Percentiles rank a stretch among this genome's conserved stretches.
Evolutionary conservation across 805 yeast genomes (phyloP).

Genomic region (Suhomyces xylopsoci): DNA sequence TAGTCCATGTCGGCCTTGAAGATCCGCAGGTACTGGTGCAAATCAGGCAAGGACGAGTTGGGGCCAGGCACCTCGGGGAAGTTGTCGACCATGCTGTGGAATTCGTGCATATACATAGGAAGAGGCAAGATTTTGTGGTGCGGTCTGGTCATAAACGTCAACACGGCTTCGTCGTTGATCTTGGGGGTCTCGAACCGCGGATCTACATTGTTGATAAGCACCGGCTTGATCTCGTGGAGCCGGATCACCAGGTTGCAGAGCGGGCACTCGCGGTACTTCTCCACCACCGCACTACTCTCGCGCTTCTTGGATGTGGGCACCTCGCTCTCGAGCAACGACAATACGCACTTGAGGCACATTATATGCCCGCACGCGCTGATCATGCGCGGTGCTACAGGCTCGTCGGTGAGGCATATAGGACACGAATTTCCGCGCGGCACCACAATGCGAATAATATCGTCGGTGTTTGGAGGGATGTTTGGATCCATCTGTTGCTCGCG

Average conservation of each 20-base stretch:
- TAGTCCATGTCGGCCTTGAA: constrained; percentile 62
- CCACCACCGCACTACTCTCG: constrained; percentile 34
- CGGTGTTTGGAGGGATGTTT: constrained; percentile 63
- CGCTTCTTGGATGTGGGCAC: constrained; percentile 38
- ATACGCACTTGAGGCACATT: constrained; percentile 77
- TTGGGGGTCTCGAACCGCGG: constrained; percentile 58
- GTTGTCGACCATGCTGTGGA: constrained; percentile 30
- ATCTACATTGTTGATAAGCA: constrained; percentile 45
- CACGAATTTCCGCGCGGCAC: constrained; percentile 76
- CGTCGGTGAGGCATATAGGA: constrained; percentile 86
- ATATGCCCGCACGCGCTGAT: constrained; percentile 86
- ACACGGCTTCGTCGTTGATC: constrained; percentile 49
- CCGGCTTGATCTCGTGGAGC: constrained; percentile 63
- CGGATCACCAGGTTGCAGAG: constrained; percentile 60
- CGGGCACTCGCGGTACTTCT: constrained; percentile 71
- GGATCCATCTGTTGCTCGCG: constrained; percentile 66
- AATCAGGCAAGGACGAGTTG: constrained; percentile 17
- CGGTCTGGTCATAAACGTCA: constrained; percentile 60
- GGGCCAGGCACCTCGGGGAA: constrained; percentile 53
- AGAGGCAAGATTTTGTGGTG: constrained; percentile 49
- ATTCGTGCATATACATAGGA: constrained; percentile 34
- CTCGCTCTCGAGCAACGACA: constrained; percentile 63
- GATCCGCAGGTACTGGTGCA: constrained; percentile 55
- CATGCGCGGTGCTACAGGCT: constrained; percentile 92
- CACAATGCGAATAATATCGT: constrained; percentile 66